Evolutionary conservation across 1,284 basidiomycete genomes (phyloP).

Genomic region (Gymnopus androsaceus): DNA sequence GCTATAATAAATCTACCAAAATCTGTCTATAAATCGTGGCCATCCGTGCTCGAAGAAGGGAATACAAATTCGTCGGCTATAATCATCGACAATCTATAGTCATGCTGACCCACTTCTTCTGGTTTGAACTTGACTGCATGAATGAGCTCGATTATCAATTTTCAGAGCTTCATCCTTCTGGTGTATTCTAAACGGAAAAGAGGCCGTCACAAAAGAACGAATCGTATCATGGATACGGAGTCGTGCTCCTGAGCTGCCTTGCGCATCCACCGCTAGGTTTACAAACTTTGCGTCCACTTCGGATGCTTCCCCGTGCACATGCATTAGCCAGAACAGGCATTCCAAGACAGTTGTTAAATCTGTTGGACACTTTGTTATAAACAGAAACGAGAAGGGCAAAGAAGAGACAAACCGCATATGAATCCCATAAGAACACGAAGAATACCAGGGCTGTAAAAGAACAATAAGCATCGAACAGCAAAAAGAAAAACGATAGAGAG

Average conservation of each 20-base stretch:
- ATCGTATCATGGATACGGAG: constrained; percentile 17
- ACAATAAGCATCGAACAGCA: too few species aligned
- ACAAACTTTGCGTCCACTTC: constrained; percentile 12
- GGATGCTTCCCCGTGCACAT: constrained; percentile 6
- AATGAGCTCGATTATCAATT: constrained; percentile 10
- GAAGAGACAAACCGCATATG: constrained; percentile 16
- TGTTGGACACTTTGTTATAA: neutral
- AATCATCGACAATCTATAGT: too few species aligned
- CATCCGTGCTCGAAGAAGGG: too few species aligned
- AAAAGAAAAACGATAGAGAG: too few species aligned
- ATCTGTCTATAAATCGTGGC: too few species aligned
- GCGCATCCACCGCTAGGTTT: constrained; percentile 16
- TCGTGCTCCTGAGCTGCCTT: constrained; percentile 9
- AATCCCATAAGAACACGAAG: constrained; percentile 20
- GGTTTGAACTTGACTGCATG: neutral
- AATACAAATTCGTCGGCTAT: too few species aligned
- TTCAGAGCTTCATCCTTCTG: constrained; percentile 9
- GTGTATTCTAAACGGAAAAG: constrained; percentile 7
- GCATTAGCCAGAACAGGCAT: constrained; percentile 21
- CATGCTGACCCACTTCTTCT: neutral
- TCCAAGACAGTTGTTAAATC: constrained; percentile 23
- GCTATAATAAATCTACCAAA: too few species aligned
- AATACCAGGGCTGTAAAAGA: constrained; percentile 5
- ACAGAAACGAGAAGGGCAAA: neutral
- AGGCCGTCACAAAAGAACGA: constrained; percentile 11